Conservation (phyloP, 1,139 yeast genomes). For the Candida freyschussii region DNA sequence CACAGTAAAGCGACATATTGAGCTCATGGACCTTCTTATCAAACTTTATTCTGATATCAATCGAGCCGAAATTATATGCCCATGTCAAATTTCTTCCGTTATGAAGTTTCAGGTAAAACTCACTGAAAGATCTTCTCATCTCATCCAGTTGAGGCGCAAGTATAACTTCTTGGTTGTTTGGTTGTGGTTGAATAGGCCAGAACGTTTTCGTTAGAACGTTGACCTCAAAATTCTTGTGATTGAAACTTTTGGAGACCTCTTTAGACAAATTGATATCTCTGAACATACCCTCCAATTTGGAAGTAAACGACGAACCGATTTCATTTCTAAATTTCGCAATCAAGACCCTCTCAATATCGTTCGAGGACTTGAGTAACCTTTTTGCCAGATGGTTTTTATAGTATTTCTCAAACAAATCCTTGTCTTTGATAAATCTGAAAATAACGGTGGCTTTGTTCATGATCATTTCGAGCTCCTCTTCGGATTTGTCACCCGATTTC, state of each 20-base stretch:
- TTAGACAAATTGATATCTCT: conserved; percentile 69
- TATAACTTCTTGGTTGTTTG: conserved; percentile 49
- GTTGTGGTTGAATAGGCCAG: conserved; percentile 56
- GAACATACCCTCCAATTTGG: conserved; percentile 85
- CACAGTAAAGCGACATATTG: conserved; percentile 77
- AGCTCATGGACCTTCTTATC: conserved; percentile 72
- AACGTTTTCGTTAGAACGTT: conserved; percentile 51
- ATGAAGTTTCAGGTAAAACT: conserved; percentile 56
- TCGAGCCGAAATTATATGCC: conserved; percentile 81
- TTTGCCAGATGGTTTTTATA: conserved; percentile 90
- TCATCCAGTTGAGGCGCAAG: conserved; percentile 45
- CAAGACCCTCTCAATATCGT: conserved; percentile 65
- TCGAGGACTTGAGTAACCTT: conserved; percentile 54
- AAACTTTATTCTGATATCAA: conserved; percentile 67
- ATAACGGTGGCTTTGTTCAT: conserved; percentile 55
- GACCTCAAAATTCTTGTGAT: conserved; percentile 36
- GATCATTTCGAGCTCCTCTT: conserved; percentile 50
- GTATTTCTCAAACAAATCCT: conserved; percentile 81
- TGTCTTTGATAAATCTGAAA: conserved; percentile 69
- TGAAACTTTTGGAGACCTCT: conserved; percentile 55
- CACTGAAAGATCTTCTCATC: conserved; percentile 39
- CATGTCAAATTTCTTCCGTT: conserved; percentile 73
- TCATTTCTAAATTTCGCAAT: conserved; percentile 71
- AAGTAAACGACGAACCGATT: conserved; percentile 74
- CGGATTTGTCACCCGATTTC: conserved; percentile 49